These are phyloP conservation scores for Trichosporon faecale DNA, from an alignment of 1,284 basidiomycete genomes.

Conservation along the genomic window DNA sequence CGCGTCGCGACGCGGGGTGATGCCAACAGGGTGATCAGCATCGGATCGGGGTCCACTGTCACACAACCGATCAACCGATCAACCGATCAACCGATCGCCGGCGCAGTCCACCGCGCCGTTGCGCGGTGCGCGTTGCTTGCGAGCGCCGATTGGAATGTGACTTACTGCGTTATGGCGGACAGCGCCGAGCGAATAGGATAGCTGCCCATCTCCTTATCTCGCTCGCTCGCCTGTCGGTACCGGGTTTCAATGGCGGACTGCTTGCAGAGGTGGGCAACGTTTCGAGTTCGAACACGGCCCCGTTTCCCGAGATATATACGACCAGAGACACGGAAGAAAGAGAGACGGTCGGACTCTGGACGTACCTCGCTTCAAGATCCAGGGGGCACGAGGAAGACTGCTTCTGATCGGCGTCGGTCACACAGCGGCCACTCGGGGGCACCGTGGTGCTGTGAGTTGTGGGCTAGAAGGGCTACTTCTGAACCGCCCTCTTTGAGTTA, in stretches of 20 bases:
- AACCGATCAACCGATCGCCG: background rate
- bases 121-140: background rate
- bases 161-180: background rate
- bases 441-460: no score
- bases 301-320: background rate
- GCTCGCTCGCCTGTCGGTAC: background rate
- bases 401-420: background rate
- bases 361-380: background rate
- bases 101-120: background rate
- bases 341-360: background rate
- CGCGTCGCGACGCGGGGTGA: background rate
- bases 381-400: background rate
- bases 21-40: background rate
- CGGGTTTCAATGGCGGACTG: background rate
- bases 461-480: no score
- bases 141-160: conserved; percentile 1
- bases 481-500: background rate
- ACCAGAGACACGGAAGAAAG: background rate
- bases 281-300: background rate
- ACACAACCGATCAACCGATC: no score
- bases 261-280: background rate
- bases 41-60: background rate
- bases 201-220: background rate
- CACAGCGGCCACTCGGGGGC: background rate
- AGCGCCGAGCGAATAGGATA: background rate